Evolutionary conservation across 805 yeast genomes (phyloP).

Genomic region (Yarrowia sp.): DNA sequence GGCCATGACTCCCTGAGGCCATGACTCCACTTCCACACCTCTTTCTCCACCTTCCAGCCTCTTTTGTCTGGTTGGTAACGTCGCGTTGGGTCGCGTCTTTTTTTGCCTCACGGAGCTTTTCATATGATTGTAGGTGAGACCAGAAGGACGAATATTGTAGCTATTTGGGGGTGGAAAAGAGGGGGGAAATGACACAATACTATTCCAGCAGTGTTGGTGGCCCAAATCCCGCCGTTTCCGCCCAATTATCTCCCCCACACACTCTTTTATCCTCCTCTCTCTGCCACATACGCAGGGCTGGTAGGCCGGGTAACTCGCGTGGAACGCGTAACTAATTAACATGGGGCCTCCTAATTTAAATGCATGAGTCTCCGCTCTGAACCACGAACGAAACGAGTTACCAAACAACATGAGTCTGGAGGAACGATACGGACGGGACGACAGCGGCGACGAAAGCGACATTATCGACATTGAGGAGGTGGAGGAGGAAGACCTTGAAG

Average conservation of each 20-base stretch:
- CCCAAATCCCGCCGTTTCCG: too few species aligned
- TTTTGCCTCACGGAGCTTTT: not conserved
- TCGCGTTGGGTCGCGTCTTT: not conserved
- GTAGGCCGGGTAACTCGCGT: conserved; percentile 19
- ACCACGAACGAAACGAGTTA: too few species aligned
- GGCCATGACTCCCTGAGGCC: too few species aligned
- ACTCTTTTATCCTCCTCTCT: not conserved
- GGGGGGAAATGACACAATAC: too few species aligned
- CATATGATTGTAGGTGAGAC: too few species aligned
- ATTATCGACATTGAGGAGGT: conserved; percentile 3
- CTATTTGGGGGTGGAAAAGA: not conserved
- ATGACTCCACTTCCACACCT: not conserved
- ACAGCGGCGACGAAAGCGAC: conserved; percentile 14
- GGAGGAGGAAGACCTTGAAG: not conserved
- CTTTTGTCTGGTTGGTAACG: not conserved
- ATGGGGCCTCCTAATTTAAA: not conserved
- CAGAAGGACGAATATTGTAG: not conserved
- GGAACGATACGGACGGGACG: not conserved
- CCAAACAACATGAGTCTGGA: not conserved
- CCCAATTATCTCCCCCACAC: too few species aligned
- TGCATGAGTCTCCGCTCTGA: not conserved
- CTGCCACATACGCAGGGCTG: not conserved
- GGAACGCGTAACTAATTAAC: conserved; percentile 15
- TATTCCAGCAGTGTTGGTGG: too few species aligned
- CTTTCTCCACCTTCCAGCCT: not conserved